These are phyloP conservation scores for Pelagophyceae sp. DNA, from an alignment of 352 stramenopile genomes.

Conservation along the genomic window DNA sequence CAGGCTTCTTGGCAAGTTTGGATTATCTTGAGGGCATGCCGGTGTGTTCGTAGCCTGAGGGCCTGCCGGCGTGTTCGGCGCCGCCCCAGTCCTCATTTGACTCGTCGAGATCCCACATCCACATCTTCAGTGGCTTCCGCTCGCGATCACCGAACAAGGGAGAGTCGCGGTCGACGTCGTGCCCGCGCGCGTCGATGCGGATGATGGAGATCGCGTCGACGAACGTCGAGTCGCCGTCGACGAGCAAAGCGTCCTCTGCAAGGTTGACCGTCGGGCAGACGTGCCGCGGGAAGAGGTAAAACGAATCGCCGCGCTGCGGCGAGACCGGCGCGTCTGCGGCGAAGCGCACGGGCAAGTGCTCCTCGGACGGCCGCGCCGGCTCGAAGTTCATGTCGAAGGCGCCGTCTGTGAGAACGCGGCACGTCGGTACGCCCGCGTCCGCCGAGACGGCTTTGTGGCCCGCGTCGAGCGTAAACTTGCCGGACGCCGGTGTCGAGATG, in stretches of 20 bases:
- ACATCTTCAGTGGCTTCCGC: too few relatives aligned
- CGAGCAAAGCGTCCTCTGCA: not conserved
- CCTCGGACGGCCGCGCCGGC: not conserved
- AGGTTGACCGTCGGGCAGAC: slow-evolving; percentile 19
- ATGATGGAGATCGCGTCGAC: not conserved
- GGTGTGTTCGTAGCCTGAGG: too few relatives aligned
- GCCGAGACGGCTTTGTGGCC: slow-evolving; percentile 4
- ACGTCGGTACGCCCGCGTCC: slow-evolving; percentile 1
- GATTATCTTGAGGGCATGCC: too few relatives aligned
- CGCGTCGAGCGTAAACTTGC: not conserved
- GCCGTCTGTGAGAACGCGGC: not conserved
- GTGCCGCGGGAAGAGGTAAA: slow-evolving; percentile 8
- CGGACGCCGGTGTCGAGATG: not conserved
- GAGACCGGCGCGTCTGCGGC: not conserved
- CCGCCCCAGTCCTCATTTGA: too few relatives aligned
- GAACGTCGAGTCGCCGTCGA: not conserved
- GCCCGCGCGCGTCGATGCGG: slow-evolving; percentile 5
- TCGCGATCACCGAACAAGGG: not conserved
- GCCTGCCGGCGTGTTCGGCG: too few relatives aligned
- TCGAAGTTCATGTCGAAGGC: not conserved
- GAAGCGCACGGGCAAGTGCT: not conserved
- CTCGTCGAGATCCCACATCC: too few relatives aligned
- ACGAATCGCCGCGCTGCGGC: not conserved
- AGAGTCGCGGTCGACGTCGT: not conserved
- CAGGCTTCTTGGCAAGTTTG: too few relatives aligned